Percentiles rank a stretch among this genome's conserved stretches.
Evolutionary conservation across 495 filamentous ascomycete genomes (phyloP).

Genomic region (Penicillium odoratum): DNA sequence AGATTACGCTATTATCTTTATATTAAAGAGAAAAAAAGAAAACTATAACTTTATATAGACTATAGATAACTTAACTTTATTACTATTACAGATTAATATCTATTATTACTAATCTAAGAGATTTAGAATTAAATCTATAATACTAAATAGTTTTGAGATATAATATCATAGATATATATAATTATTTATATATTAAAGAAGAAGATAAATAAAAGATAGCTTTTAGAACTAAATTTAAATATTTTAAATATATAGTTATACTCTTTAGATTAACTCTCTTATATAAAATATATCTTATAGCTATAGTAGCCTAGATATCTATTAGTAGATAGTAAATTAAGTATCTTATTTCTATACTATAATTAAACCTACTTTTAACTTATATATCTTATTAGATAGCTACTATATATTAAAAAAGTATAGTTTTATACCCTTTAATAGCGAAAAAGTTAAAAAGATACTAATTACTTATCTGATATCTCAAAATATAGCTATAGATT

Average conservation of each 20-base stretch:
- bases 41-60: background rate
- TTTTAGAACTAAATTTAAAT: background rate
- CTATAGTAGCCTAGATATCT: no score
- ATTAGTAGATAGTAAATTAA: no score
- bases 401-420: no score
- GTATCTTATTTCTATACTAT: no score
- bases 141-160: background rate
- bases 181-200: background rate
- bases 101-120: background rate
- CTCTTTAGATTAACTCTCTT: no score
- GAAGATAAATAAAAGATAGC: background rate
- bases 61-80: background rate
- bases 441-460: no score
- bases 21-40: background rate
- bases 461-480: no score
- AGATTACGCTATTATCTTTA: background rate
- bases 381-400: no score
- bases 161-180: background rate
- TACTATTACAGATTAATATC: background rate
- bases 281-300: no score
- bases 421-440: no score
- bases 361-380: no score
- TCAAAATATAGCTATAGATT: no score
- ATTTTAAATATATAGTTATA: background rate
- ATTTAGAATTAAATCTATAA: background rate